These are phyloP conservation scores for Aschersonia sp. DNA, from an alignment of 2,329 filamentous ascomycete genomes.

Conservation along the genomic window DNA sequence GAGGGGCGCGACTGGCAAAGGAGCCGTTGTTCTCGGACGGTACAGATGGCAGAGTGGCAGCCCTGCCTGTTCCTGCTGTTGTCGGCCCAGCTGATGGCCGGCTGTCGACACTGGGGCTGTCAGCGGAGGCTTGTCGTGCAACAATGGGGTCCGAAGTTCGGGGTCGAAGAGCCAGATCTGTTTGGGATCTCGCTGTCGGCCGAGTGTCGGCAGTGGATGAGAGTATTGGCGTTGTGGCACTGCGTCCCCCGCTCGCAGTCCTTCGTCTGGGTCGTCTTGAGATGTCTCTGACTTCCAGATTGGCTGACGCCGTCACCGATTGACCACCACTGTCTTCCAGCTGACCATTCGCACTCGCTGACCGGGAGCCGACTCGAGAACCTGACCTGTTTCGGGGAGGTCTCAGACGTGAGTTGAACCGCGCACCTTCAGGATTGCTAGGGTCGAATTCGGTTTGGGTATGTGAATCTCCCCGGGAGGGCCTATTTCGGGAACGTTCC, in stretches of 20 bases:
- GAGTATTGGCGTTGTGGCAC: slow-evolving; percentile 33
- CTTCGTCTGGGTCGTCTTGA: slow-evolving; percentile 25
- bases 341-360: slow-evolving; percentile 26
- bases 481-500: slow-evolving; percentile 38
- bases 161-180: slow-evolving; percentile 40
- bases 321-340: slow-evolving; percentile 37
- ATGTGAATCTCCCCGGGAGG: slow-evolving; percentile 5
- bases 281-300: slow-evolving; percentile 16
- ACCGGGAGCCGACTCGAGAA: slow-evolving; percentile 28
- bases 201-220: slow-evolving; percentile 26
- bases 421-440: slow-evolving; percentile 23
- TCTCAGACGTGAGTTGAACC: slow-evolving; percentile 13
- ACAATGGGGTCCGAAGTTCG: slow-evolving; percentile 21
- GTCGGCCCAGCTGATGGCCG: slow-evolving; percentile 16
- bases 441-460: slow-evolving; percentile 4
- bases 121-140: slow-evolving; percentile 24
- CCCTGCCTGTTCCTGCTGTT: slow-evolving; percentile 5
- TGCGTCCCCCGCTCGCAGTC: slow-evolving; percentile 40
- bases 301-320: slow-evolving; percentile 19
- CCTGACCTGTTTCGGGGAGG: slow-evolving; percentile 15
- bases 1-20: slow-evolving; percentile 21
- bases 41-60: slow-evolving; percentile 8
- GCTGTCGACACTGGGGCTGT: slow-evolving; percentile 26
- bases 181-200: slow-evolving; percentile 47
- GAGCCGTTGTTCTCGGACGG: slow-evolving; percentile 14